Percentiles rank a stretch among this genome's conserved stretches.
These are phyloP conservation scores for Hura crepitans DNA, from an alignment of 441 rosid species.

Conservation along the genomic window DNA sequence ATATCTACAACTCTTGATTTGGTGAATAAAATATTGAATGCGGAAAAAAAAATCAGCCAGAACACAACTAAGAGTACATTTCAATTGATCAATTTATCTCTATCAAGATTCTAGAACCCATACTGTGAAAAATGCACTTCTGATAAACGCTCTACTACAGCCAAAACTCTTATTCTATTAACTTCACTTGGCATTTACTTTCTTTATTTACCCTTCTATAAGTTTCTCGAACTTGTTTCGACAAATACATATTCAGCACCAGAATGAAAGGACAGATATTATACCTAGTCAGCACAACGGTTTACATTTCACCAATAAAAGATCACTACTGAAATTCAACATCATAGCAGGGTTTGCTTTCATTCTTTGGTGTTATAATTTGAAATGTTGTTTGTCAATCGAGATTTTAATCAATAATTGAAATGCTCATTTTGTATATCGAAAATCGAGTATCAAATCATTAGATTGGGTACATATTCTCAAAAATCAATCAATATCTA, in stretches of 20 bases:
- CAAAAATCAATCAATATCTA: too few relatives aligned
- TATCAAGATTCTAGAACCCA: background rate
- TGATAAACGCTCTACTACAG: background rate
- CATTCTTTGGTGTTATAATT: too few relatives aligned
- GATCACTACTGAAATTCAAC: too few relatives aligned
- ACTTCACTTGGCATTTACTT: background rate
- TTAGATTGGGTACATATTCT: too few relatives aligned
- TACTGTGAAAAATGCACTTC: too few relatives aligned
- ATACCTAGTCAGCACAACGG: too few relatives aligned
- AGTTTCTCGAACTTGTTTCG: background rate
- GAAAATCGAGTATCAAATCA: too few relatives aligned
- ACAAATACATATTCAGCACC: background rate
- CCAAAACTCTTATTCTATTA: background rate
- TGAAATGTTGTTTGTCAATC: too few relatives aligned
- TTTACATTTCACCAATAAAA: too few relatives aligned
- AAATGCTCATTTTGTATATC: too few relatives aligned
- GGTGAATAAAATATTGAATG: background rate
- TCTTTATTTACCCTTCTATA: background rate
- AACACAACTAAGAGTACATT: background rate
- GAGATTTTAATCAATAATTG: too few relatives aligned
- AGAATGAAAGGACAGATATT: background rate
- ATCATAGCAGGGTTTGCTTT: too few relatives aligned
- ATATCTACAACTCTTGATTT: conserved; percentile 1
- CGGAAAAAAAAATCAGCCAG: conserved; percentile 1
- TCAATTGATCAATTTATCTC: background rate